Percentiles rank a stretch among this genome's conserved stretches.
These are phyloP conservation scores for Boletus pseudo-olivaceus DNA, from an alignment of 768 basidiomycete genomes.

Conservation along the genomic window DNA sequence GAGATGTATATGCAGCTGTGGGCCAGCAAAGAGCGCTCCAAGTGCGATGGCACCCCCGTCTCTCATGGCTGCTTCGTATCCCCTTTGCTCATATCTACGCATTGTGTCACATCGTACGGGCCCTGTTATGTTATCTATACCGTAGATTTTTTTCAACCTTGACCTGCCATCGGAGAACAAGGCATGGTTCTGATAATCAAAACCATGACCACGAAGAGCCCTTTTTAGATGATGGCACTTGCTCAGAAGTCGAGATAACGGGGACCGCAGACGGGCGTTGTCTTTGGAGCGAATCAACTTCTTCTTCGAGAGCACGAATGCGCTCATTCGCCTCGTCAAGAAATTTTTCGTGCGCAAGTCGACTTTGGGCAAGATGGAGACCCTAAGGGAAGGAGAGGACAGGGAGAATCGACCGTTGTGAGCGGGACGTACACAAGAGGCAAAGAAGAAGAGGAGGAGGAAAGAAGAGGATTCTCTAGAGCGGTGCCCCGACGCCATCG, in stretches of 20 bases:
- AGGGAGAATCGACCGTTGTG: conserved; percentile 12
- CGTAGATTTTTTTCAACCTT: conserved; percentile 2
- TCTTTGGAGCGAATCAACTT: conserved; percentile 44
- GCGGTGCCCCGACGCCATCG: conserved; percentile 12
- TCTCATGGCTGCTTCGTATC: background rate
- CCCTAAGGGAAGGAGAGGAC: conserved; percentile 39
- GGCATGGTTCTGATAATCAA: background rate
- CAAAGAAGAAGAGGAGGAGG: background rate
- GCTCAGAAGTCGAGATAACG: background rate
- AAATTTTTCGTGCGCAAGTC: conserved; percentile 68
- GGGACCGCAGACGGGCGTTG: conserved; percentile 4
- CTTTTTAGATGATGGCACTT: background rate
- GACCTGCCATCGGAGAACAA: background rate
- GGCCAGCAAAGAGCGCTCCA: background rate
- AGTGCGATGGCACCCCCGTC: no score
- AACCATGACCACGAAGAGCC: conserved; percentile 24
- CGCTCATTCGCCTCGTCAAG: conserved; percentile 56
- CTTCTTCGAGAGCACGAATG: conserved; percentile 54
- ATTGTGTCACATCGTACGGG: background rate
- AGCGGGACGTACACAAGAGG: background rate
- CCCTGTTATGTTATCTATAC: conserved; percentile 14
- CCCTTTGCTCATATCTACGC: background rate
- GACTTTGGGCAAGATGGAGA: conserved; percentile 59
- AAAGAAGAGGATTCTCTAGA: conserved; percentile 1
- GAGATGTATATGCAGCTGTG: conserved; percentile 4